A percentile compares a stretch with the other conserved stretches of the same genome.
Conservation (phyloP, 768 basidiomycete species). For the Hygrocybe punicea region DNA sequence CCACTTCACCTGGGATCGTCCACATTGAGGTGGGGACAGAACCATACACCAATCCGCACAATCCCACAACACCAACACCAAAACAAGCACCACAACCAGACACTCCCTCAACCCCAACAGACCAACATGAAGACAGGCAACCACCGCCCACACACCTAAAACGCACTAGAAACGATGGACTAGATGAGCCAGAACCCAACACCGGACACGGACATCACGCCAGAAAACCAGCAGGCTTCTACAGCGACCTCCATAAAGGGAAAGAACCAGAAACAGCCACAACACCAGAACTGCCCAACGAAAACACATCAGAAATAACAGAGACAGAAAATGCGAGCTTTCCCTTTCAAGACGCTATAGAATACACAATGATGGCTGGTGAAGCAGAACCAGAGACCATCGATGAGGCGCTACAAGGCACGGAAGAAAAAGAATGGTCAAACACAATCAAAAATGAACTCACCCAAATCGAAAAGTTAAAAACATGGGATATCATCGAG, state of each 20-base stretch:
- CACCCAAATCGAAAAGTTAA: background rate
- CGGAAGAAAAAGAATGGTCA: slow-evolving; percentile 12
- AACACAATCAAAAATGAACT: slow-evolving; percentile 5
- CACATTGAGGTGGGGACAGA: slow-evolving; percentile 31
- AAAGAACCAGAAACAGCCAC: background rate
- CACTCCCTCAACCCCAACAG: too few relatives aligned
- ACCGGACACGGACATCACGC: background rate
- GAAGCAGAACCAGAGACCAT: slow-evolving; percentile 3
- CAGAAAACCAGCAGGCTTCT: slow-evolving; percentile 1
- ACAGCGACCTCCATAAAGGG: background rate
- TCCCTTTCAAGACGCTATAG: background rate
- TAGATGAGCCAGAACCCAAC: background rate
- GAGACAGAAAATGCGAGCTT: background rate
- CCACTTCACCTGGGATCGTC: slow-evolving; percentile 15
- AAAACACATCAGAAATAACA: background rate
- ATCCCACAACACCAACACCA: background rate
- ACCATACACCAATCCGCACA: background rate
- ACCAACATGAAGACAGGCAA: background rate
- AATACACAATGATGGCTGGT: background rate
- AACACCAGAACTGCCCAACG: background rate
- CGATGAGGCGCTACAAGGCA: background rate
- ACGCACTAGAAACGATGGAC: background rate
- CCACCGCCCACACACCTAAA: background rate
- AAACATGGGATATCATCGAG: slow-evolving; percentile 8
- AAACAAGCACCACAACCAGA: background rate